Conservation (phyloP, 331 rosid species). For the Spiraea crenata region DNA sequence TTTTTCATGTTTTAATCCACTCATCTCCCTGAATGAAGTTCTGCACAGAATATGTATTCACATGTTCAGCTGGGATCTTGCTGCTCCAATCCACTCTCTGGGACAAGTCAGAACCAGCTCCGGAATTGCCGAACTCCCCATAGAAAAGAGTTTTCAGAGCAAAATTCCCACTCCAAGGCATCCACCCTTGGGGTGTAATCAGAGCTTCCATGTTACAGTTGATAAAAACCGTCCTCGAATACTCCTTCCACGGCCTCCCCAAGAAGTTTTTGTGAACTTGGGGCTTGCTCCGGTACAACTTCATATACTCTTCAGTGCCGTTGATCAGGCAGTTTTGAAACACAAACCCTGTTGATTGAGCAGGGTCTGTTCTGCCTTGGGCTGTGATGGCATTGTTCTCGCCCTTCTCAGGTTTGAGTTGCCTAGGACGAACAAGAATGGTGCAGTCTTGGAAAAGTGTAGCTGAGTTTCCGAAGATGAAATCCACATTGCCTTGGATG, state of each 20-base stretch:
- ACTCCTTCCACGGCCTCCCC: slow-evolving; percentile 99
- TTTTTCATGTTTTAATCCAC: slow-evolving; percentile 42
- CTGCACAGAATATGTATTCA: slow-evolving; percentile 51
- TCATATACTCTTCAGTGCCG: slow-evolving; percentile 83
- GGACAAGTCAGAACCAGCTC: slow-evolving; percentile 49
- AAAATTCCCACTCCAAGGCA: slow-evolving; percentile 71
- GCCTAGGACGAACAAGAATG: slow-evolving; percentile 62
- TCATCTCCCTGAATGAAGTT: slow-evolving; percentile 89
- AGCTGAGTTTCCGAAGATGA: slow-evolving; percentile 88
- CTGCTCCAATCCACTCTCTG: slow-evolving; percentile 71
- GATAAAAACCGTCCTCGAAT: slow-evolving; percentile 69
- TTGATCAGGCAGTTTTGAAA: slow-evolving; percentile 70
- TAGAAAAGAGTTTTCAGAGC: slow-evolving; percentile 72
- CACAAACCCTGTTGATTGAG: slow-evolving; percentile 76
- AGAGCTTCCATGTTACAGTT: slow-evolving; percentile 50
- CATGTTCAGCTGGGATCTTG: slow-evolving; percentile 57
- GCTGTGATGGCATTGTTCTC: slow-evolving; percentile 78
- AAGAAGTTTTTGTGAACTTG: slow-evolving; percentile 69
- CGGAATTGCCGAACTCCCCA: slow-evolving; percentile 66
- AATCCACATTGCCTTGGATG: slow-evolving; percentile 80
- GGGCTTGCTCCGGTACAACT: slow-evolving; percentile 64
- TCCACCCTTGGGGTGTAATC: slow-evolving; percentile 61
- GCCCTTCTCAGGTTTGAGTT: slow-evolving; percentile 59
- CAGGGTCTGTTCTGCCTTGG: slow-evolving; percentile 87
- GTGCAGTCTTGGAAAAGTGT: slow-evolving; percentile 71